Base-by-base conservation (phyloP, 768 basidiomycete genomes). In the Rhodotorula taiwanensis region DNA sequence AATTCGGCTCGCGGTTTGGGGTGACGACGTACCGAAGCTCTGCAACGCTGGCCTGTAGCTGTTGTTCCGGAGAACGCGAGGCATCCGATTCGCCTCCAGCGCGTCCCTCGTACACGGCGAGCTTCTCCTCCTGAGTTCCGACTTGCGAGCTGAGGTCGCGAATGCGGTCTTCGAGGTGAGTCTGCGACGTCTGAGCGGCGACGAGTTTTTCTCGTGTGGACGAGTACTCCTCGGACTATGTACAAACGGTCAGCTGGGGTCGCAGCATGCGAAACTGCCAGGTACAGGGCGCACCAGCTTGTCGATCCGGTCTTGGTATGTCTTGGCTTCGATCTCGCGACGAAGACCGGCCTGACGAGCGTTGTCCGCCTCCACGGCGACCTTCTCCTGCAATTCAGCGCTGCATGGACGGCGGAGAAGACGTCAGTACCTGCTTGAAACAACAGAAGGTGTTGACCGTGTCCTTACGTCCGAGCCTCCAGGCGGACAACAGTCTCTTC, bases 21-120 rank as follows among this genome's bases (percentile, higher is more conserved):
- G n/a, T n/a, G n/a, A 30, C 20, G 15, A 45, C 80, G 33, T 60
- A 89, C 87, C 89, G 80, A 25, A 92, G 80, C 57, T 91, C 89
- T 6, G 89, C 90, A 25, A 92, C 86, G 72, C 91, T 88, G 21
- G 83, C 79, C 74, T 90, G 85, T 14, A 92, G 80, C 71, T 88
- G 87, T 70, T 89, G 86, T 73, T 91, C 90, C 15, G 80, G 60
- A 81, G 65, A 80, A 80, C 65, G 51, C 16, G 34, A 21, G 84
- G 62, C 27, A 25, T 57, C 71, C 18, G 58, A 68, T 16, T 76
- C 57, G 27, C 77, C 76, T 49, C 68, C 64, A 9, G 73, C 49
- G 52, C 87, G 80, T 42, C 88, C 83, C 72, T 92, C 89, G 70
- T 89, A 93, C 4, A 92, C 87, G 3, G 88, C 80, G 31, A 92